A percentile compares a stretch with the other conserved stretches of the same genome.
Evolutionary conservation across 345 rosid species (phyloP).

Genomic region (Pseudoturritis turrita): DNA sequence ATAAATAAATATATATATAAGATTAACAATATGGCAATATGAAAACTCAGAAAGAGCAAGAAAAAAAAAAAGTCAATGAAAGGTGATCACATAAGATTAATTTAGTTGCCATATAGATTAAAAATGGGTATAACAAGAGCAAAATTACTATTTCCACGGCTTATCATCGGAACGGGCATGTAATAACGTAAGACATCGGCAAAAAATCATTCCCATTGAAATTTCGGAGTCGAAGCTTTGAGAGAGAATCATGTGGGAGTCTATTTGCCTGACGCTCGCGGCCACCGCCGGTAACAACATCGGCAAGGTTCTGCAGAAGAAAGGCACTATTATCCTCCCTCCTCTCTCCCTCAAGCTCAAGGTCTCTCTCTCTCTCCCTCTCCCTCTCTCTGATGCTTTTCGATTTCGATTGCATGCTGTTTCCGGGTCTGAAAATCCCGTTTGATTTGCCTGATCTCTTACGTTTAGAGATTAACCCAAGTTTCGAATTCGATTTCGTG

Average conservation of each 20-base stretch:
- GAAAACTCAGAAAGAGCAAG: too few relatives aligned
- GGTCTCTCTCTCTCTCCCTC: conserved; percentile 32
- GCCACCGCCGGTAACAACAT: conserved; percentile 98
- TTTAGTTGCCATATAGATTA: neutral
- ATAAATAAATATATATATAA: too few relatives aligned
- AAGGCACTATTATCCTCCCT: conserved; percentile 91
- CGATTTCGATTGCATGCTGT: conserved; percentile 5
- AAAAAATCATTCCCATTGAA: neutral
- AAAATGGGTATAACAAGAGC: neutral
- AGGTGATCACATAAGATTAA: neutral
- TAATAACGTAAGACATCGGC: conserved; percentile 21
- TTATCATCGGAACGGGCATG: neutral
- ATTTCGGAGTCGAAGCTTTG: neutral
- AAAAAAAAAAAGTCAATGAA: neutral
- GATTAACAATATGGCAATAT: too few relatives aligned
- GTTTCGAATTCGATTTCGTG: neutral
- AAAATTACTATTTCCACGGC: neutral
- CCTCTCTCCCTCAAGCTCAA: conserved; percentile 97
- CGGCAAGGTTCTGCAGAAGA: conserved; percentile 94
- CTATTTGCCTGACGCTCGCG: conserved; percentile 75
- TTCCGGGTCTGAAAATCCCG: neutral
- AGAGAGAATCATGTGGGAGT: conserved; percentile 66
- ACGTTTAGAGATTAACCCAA: neutral
- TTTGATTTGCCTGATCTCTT: conserved; percentile 8
- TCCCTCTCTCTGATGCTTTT: neutral